phyloP scores from a whole-genome alignment of 306 rosid species.

The Sicyos baderoa region DNA sequence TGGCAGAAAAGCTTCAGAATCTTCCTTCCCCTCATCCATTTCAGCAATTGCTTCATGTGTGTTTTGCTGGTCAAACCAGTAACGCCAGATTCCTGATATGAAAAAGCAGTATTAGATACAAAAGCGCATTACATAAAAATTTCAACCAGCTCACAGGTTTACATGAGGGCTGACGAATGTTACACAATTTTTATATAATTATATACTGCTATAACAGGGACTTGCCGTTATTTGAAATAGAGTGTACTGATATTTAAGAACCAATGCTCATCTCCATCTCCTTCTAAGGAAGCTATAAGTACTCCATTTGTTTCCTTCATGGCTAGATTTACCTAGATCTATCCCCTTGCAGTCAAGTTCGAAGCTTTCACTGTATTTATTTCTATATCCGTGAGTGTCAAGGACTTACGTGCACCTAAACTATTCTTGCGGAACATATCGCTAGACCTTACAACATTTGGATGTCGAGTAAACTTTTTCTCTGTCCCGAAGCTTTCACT shows the following conservation, averaged over 20 bases:
- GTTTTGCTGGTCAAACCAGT: conserved; percentile 48
- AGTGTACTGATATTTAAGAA: background rate
- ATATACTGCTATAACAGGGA: background rate
- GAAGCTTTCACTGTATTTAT: background rate
- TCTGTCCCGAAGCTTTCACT: background rate
- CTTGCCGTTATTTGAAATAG: background rate
- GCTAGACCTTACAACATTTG: no score
- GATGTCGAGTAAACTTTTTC: no score
- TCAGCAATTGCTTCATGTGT: conserved; percentile 47
- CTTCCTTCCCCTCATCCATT: conserved; percentile 57
- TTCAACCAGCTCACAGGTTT: background rate
- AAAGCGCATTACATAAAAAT: background rate
- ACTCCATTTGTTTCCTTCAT: background rate
- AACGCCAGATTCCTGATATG: conserved; percentile 34
- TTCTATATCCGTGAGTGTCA: no score
- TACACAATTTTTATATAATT: background rate
- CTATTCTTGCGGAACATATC: no score
- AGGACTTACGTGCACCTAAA: no score
- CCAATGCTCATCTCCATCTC: background rate
- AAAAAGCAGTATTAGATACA: background rate
- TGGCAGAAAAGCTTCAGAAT: conserved; percentile 38
- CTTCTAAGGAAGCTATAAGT: background rate
- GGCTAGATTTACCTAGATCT: background rate
- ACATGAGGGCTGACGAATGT: background rate
- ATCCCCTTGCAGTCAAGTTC: background rate